Conservation (phyloP, 164 flowering plant genomes). For the Piper longum region DNA sequence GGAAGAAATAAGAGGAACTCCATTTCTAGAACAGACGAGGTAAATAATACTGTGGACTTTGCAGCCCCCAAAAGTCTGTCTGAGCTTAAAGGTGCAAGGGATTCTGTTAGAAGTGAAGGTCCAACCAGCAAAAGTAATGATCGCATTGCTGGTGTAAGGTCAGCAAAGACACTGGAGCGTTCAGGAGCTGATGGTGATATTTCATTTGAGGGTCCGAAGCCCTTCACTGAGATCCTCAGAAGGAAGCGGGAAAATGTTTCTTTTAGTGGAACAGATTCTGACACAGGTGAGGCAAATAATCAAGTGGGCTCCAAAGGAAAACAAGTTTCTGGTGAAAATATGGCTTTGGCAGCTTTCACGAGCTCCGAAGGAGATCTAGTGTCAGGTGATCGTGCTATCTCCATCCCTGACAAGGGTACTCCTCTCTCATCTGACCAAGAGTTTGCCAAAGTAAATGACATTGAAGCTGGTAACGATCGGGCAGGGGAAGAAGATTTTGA, state of each 20-base stretch:
- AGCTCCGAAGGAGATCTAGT: background rate
- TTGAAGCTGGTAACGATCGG: constrained; percentile 20
- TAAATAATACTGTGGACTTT: constrained; percentile 4
- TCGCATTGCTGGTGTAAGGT: background rate
- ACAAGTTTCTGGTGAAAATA: constrained; percentile 1
- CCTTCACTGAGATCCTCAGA: constrained; percentile 65
- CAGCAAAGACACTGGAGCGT: constrained; percentile 9
- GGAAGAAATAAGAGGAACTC: background rate
- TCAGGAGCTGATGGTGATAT: constrained; percentile 25
- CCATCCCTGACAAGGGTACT: constrained; percentile 5
- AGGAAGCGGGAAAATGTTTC: constrained; percentile 44
- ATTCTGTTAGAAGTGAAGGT: too few species aligned
- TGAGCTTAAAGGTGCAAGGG: constrained; percentile 27
- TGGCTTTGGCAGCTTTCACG: background rate
- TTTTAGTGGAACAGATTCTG: constrained; percentile 11
- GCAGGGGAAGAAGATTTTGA: constrained; percentile 20
- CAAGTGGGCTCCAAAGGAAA: constrained; percentile 2
- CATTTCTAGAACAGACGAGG: constrained; percentile 23
- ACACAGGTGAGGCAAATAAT: constrained; percentile 12
- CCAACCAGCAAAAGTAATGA: too few species aligned
- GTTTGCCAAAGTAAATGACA: constrained; percentile 3
- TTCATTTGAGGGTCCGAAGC: constrained; percentile 76
- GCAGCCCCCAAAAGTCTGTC: constrained; percentile 46
- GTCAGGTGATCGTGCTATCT: constrained; percentile 9
- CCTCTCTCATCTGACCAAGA: constrained; percentile 15